Evolutionary conservation across 495 filamentous ascomycete genomes (phyloP), one percentile per base, ranked within the genome.

Genomic region (Trichocladium uniseriatum): DNA sequence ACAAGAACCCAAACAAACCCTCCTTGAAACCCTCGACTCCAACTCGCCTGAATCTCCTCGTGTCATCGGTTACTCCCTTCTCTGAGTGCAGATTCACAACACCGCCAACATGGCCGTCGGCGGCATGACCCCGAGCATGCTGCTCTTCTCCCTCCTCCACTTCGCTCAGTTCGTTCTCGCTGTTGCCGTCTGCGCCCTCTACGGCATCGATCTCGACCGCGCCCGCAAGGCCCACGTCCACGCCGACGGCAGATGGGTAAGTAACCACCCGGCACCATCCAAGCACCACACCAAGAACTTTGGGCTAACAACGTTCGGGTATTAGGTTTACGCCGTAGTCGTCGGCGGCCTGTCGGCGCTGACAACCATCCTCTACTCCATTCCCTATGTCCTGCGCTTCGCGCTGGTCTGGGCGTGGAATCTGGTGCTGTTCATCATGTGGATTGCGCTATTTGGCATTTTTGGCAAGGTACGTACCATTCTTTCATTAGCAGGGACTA

Each of bases 371-470:
- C 57, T 85, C 36, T 84, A 81, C 63, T 61, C 78, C 21, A 53
- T 85, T 15, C 84, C 83, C 0, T 76, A 76, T 53, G 56, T 84
- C 57, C 73, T 81, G 49, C 72, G 74, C 35, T 77, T 69, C 45
- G 60, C 65, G 10, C 48, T 67, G 22, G 61, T 70, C 19, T 87
- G 86, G 64, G 72, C 63, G 32, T 89, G 84, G 86, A 87, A 87
- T 64, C 57, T 68, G 24, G 57, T 88, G 0, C 64, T 92, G 3
- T 86, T 83, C 55, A 68, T 89, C 24, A 70, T 94, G 13, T 94
- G 83, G 84, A 75, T 85, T 58, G 77, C 78, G 3, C 71, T 92
- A 35, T 94, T 95, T 65, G 88, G 87, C 19, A 58, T 88, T 24
- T 94, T 94, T 64, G 89, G 79, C 42, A 79, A 53, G 37, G 66